Percentiles rank a stretch among this genome's conserved stretches.
phyloP scores from a whole-genome alignment of 129 eudicot genomes.

The Helianthus tuberosus region DNA sequence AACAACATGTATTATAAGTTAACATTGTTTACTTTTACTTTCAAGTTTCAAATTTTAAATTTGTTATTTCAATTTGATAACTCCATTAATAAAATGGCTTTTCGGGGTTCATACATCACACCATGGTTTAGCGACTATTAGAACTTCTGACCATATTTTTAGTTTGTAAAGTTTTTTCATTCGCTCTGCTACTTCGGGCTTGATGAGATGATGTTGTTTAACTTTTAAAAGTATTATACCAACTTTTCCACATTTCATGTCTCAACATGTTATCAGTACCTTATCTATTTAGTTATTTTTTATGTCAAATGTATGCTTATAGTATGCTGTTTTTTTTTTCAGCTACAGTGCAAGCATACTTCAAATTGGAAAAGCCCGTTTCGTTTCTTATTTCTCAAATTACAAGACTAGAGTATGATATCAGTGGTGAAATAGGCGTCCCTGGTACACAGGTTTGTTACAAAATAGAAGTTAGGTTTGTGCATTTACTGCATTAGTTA shows the following conservation, averaged over 20 bases:
- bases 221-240: neutral
- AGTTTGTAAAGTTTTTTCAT: neutral
- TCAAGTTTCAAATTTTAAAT: neutral
- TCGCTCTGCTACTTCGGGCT: conserved; percentile 4
- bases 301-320: conserved; percentile 4
- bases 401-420: conserved; percentile 69
- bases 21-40: neutral
- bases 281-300: neutral
- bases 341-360: conserved; percentile 73
- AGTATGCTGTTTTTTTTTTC: conserved; percentile 30
- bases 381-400: conserved; percentile 60
- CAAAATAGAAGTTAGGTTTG: neutral
- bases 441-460: conserved; percentile 65
- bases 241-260: neutral
- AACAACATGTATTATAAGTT: neutral
- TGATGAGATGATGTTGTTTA: neutral
- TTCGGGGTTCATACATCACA: neutral
- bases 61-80: neutral
- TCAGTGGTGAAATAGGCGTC: conserved; percentile 66
- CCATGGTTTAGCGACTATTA: neutral
- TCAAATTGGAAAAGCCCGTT: conserved; percentile 66
- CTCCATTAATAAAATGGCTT: neutral
- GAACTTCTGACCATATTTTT: neutral
- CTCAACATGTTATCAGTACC: neutral
- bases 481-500: neutral